These are phyloP conservation scores for Pseudogymnoascus sp. DNA, from an alignment of 2,329 filamentous ascomycete genomes.

Conservation along the genomic window DNA sequence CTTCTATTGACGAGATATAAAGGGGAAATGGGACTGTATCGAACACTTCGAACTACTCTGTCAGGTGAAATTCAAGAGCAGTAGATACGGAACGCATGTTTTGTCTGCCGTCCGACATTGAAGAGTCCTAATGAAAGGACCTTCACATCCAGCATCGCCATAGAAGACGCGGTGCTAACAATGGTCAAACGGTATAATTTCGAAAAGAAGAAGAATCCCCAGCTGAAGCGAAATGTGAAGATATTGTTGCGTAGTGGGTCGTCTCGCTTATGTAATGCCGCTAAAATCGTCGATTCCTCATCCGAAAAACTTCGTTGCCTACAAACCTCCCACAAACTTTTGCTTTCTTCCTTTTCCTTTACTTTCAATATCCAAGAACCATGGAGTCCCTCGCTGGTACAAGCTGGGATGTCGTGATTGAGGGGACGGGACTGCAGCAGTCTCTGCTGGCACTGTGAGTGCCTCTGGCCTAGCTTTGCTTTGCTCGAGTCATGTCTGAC, in stretches of 20 bases:
- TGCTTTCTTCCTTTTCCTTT: slow-evolving; percentile 12
- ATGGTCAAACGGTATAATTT: slow-evolving; percentile 32
- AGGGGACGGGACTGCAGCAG: slow-evolving; percentile 69
- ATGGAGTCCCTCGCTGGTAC: slow-evolving; percentile 72
- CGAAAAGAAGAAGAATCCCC: slow-evolving; percentile 28
- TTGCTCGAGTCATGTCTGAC: slow-evolving; percentile 50
- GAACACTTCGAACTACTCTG: slow-evolving; percentile 11
- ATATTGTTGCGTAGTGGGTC: slow-evolving; percentile 16
- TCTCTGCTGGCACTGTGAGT: slow-evolving; percentile 69
- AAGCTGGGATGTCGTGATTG: slow-evolving; percentile 71
- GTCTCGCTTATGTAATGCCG: slow-evolving; percentile 10
- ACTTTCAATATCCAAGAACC: slow-evolving; percentile 19
- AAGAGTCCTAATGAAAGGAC: slow-evolving; percentile 48
- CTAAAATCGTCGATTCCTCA: slow-evolving; percentile 7
- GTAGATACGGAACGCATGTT: slow-evolving; percentile 73
- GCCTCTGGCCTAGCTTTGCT: slow-evolving; percentile 12
- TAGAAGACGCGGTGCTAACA: slow-evolving; percentile 27
- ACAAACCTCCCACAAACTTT: slow-evolving; percentile 20
- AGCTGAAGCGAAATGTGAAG: slow-evolving; percentile 11
- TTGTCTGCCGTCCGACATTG: slow-evolving; percentile 54
- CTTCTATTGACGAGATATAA: slow-evolving; percentile 3
- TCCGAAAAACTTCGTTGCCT: slow-evolving; percentile 7
- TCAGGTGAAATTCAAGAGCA: slow-evolving; percentile 58
- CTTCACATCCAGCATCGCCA: slow-evolving; percentile 30
- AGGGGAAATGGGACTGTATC: background rate